Evolutionary conservation across 495 filamentous ascomycete species (phyloP), one percentile per base, ranked within the genome.

Genomic region (Neurospora sublineolata): DNA sequence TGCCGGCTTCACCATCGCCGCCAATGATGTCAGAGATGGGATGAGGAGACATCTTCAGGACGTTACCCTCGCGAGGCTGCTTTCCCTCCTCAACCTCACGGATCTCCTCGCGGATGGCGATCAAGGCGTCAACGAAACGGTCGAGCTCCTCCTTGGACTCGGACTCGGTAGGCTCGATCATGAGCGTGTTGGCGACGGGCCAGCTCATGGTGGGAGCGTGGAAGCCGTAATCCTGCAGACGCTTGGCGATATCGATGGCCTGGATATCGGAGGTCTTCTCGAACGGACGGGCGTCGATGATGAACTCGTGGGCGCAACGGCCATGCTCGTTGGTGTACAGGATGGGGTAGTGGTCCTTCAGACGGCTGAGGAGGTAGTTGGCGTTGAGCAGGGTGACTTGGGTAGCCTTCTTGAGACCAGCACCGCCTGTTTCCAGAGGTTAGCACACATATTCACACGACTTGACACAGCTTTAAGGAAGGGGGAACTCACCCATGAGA

Each of bases 131-230:
- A 73, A 93, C 93, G 85, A 97, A 99, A 7, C 95, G 90, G 81
- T 98, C 96, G 2, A 99, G 87, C 83, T 99, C 95, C 73, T 91
- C 92, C 79, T 96, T 92, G 80, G 88, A 92, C 83, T 99, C 95
- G 20, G 90, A 93, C 83, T 99, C 95, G 0, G 95, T 99, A 39
- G 95, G 95, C 84, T 99, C 95, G 75, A 99, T 97, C 95, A 99
- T 99, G 23, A 99, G 88, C 2, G 95, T 99, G 80, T 95, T 95
- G 64, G 93, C 86, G 3, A 99, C 94, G 7, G 95, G 95, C 94
- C 94, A 99, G 78, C 90, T 93, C 95, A 99, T 98, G 64, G 95
- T 99, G 3, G 95, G 95, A 4, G 96, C 93, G 80, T 99, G 95
- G 87, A 99, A 99, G 52, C 95, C 95, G 79, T 97, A 99, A 78